Conservation (phyloP, 495 filamentous ascomycete species). For the Tricharina praecox region DNA sequence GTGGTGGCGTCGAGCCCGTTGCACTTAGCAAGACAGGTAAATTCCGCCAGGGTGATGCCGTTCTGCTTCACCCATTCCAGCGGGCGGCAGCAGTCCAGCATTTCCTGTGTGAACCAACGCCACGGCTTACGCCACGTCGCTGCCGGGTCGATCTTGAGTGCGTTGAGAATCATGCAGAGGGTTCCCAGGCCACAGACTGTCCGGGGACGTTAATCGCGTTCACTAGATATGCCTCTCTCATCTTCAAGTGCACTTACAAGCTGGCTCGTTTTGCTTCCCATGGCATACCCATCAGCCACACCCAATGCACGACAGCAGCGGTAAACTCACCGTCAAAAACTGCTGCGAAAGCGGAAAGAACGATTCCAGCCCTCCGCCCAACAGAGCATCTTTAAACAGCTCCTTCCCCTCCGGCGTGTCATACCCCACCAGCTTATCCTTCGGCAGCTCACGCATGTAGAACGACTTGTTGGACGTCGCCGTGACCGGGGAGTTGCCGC, state of each 20-base stretch:
- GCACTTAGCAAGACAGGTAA: conserved; percentile 22
- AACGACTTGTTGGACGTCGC: too few relatives aligned
- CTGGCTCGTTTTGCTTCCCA: conserved; percentile 21
- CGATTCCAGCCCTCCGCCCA: conserved; percentile 18
- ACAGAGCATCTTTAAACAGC: conserved; percentile 19
- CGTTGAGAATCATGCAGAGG: conserved; percentile 25
- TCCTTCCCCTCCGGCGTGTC: conserved; percentile 21
- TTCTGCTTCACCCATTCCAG: conserved; percentile 18
- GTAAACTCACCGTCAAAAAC: conserved; percentile 18
- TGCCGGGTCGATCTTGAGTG: conserved; percentile 23
- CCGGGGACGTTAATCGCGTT: too few relatives aligned
- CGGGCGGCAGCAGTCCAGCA: conserved; percentile 26
- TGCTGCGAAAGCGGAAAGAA: conserved; percentile 26
- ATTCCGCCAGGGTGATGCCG: conserved; percentile 25
- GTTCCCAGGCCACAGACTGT: conserved; percentile 26
- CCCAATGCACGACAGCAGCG: background rate
- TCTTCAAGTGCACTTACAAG: conserved; percentile 18
- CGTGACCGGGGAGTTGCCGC: too few relatives aligned
- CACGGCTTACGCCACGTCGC: conserved; percentile 24
- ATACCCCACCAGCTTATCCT: conserved; percentile 19
- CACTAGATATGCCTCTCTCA: too few relatives aligned
- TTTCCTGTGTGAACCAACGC: conserved; percentile 24
- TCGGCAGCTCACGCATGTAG: conserved; percentile 24
- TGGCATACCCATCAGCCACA: conserved; percentile 1
- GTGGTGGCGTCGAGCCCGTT: conserved; percentile 23